Evolutionary conservation across 768 basidiomycete genomes (phyloP).

Genomic region (Macrolepiota dolichaula): DNA sequence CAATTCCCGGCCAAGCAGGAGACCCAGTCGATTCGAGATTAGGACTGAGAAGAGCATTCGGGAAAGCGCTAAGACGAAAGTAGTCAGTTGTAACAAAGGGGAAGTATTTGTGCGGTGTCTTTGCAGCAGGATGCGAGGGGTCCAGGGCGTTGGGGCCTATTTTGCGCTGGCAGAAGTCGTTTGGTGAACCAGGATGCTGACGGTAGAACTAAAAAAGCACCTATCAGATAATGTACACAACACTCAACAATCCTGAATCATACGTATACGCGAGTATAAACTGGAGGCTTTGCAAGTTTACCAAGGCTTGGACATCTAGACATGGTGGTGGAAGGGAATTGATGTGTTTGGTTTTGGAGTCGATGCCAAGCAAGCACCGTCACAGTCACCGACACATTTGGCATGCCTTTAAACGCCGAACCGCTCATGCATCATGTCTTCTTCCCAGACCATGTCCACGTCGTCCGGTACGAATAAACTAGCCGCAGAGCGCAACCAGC

Average conservation of each 20-base stretch:
- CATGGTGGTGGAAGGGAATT: background rate
- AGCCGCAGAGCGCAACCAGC: conserved; percentile 61
- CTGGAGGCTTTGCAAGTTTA: background rate
- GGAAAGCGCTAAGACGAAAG: conserved; percentile 1
- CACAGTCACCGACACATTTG: background rate
- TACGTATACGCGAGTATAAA: conserved; percentile 6
- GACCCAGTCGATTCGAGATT: conserved; percentile 1
- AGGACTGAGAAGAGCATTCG: conserved; percentile 7
- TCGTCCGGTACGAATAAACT: conserved; percentile 49
- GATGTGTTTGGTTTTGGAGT: background rate
- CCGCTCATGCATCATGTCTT: background rate
- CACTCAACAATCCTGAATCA: background rate
- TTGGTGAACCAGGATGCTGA: conserved; percentile 1
- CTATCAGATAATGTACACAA: background rate
- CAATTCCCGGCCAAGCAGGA: background rate
- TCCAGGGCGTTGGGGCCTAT: background rate
- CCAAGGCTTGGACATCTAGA: background rate
- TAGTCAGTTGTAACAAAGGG: background rate
- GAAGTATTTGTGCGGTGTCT: background rate
- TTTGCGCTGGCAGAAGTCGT: background rate
- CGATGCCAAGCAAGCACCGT: background rate
- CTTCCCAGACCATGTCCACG: conserved; percentile 21
- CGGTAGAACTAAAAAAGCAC: background rate
- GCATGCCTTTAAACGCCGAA: background rate
- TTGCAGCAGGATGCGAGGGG: conserved; percentile 2